Evolutionary conservation across 331 rosid species (phyloP).

Genomic region (Pyrus hybrid): DNA sequence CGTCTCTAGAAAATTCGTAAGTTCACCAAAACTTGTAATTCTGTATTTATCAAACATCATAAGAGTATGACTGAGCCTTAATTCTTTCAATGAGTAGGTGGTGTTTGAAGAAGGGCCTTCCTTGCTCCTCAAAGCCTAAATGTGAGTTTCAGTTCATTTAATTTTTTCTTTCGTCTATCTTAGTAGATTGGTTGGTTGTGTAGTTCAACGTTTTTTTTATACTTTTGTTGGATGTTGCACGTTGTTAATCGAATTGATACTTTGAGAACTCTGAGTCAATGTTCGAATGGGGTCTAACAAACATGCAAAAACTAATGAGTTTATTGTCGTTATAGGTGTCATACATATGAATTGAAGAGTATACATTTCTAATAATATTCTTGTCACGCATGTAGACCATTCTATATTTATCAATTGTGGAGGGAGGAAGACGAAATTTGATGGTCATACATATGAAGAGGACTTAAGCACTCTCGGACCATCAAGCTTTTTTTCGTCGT

Average conservation of each 20-base stretch:
- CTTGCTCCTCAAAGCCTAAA: constrained; percentile 41
- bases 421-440: constrained; percentile 20
- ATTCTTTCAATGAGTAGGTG: constrained; percentile 36
- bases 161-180: no score
- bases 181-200: no score
- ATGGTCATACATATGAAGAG: constrained; percentile 33
- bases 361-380: neutral
- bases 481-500: constrained; percentile 25
- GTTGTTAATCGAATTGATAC: neutral
- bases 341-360: neutral
- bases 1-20: constrained; percentile 33
- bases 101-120: constrained; percentile 60
- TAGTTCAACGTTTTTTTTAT: no score
- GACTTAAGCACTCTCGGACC: constrained; percentile 24
- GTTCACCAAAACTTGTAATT: neutral
- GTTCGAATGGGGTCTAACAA: no score
- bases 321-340: neutral
- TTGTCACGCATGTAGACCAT: constrained; percentile 33
- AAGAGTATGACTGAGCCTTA: constrained; percentile 4
- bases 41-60: neutral
- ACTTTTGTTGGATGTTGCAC: no score
- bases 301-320: neutral
- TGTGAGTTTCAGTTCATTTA: constrained; percentile 29
- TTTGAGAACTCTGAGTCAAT: neutral
- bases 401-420: constrained; percentile 71